Conservation (phyloP, 352 stramenopile species). For the Ophiocytium majus region DNA sequence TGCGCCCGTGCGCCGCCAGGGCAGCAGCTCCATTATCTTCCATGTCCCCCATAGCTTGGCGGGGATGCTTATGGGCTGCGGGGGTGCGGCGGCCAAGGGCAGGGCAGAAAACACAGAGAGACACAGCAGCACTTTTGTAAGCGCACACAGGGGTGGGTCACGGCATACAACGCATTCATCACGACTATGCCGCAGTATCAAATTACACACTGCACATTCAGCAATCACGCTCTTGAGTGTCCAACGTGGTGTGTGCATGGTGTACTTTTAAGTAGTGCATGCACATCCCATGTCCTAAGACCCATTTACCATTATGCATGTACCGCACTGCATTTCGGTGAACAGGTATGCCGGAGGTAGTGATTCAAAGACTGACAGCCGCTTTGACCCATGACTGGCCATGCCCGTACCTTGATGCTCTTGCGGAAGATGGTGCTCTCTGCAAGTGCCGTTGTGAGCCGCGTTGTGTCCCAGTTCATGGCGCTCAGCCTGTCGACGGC, state of each 20-base stretch:
- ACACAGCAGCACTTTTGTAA: not conserved
- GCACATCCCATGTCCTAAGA: not conserved
- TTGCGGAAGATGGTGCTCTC: conserved; percentile 55
- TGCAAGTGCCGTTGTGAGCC: conserved; percentile 39
- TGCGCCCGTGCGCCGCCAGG: no score
- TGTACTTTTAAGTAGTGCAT: not conserved
- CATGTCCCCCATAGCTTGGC: conserved; percentile 50
- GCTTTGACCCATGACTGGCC: not conserved
- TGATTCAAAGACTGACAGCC: not conserved
- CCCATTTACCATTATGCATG: not conserved
- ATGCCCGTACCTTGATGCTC: conserved; percentile 25
- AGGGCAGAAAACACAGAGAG: not conserved
- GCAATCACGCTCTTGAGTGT: not conserved
- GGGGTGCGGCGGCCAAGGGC: not conserved
- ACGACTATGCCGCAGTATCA: not conserved
- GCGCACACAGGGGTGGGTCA: not conserved
- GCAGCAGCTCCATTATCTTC: conserved; percentile 33
- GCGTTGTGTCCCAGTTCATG: conserved; percentile 33
- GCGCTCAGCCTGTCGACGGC: conserved; percentile 34
- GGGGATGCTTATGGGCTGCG: conserved; percentile 50
- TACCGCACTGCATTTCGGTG: not conserved
- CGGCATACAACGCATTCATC: not conserved
- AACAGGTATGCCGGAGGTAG: not conserved
- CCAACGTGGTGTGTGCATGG: not conserved
- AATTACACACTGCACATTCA: not conserved